phyloP scores from a whole-genome alignment of 345 rosid genomes.

The Microcos paniculata region DNA sequence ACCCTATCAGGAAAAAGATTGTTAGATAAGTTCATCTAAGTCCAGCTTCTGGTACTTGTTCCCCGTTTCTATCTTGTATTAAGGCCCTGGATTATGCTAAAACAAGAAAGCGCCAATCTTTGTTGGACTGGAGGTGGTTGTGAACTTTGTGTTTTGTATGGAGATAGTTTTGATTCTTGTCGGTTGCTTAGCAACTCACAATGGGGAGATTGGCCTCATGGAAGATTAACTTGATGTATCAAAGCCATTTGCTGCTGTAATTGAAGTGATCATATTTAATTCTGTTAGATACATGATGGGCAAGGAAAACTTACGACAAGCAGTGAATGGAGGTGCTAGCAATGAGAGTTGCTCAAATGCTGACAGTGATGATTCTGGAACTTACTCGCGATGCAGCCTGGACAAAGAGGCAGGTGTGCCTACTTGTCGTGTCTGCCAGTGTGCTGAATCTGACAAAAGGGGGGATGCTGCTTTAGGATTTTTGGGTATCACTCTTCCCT shows the following conservation, averaged over 20 bases:
- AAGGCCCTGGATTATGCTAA: constrained; percentile 13
- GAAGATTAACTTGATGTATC: constrained; percentile 16
- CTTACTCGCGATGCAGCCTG: constrained; percentile 44
- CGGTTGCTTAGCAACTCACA: not conserved
- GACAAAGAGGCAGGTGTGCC: constrained; percentile 72
- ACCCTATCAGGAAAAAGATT: not conserved
- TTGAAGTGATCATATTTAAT: constrained; percentile 10
- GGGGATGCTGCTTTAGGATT: constrained; percentile 80
- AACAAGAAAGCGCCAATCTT: constrained; percentile 19
- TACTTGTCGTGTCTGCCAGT: constrained; percentile 93
- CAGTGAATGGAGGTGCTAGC: constrained; percentile 38
- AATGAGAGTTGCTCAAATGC: constrained; percentile 36
- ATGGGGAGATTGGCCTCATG: not conserved
- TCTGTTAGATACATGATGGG: constrained; percentile 48
- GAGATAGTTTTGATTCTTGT: constrained; percentile 7
- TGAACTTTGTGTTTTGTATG: constrained; percentile 20
- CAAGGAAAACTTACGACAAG: constrained; percentile 52
- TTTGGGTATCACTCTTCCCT: constrained; percentile 64
- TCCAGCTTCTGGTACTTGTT: not conserved
- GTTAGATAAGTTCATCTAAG: not conserved
- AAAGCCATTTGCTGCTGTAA: not conserved
- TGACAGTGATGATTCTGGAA: constrained; percentile 43
- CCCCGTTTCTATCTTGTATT: not conserved
- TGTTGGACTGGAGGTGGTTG: constrained; percentile 11
- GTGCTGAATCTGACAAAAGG: constrained; percentile 81